Conservation (phyloP, 164 flowering plant species). For the Magnolia sinica region DNA sequence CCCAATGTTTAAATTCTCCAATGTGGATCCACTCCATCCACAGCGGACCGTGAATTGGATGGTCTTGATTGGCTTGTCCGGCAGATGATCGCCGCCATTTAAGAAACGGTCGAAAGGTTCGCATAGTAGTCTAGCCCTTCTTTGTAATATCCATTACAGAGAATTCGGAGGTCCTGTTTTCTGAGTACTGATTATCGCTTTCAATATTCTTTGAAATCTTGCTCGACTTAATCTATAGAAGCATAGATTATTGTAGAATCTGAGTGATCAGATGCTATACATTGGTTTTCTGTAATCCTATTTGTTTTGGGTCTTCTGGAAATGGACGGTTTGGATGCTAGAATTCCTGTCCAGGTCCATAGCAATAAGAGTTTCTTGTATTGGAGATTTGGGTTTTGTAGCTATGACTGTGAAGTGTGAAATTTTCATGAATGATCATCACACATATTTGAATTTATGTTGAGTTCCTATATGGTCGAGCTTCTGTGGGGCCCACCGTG, state of each 20-base stretch:
- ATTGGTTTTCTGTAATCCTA: neutral
- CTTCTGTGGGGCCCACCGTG: no score
- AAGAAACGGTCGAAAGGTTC: neutral
- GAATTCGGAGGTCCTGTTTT: constrained; percentile 4
- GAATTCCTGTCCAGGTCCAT: neutral
- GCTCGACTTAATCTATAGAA: constrained; percentile 3
- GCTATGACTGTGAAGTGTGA: no score
- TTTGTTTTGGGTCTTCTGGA: neutral
- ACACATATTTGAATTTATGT: no score
- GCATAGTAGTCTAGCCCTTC: neutral
- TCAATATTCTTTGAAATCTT: constrained; percentile 4
- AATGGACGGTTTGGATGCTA: neutral
- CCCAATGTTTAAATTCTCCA: neutral
- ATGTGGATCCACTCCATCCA: neutral
- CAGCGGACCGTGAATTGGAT: neutral
- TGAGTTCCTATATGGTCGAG: no score
- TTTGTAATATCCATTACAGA: neutral
- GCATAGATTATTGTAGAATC: neutral
- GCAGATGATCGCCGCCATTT: neutral
- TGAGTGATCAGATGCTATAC: neutral
- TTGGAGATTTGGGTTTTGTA: neutral
- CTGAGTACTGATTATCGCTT: neutral
- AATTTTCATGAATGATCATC: no score
- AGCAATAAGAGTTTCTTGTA: neutral
- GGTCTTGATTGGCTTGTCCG: neutral